Evolutionary conservation across 2,329 filamentous ascomycete species (phyloP).

Genomic region (Colletotrichum lini): DNA sequence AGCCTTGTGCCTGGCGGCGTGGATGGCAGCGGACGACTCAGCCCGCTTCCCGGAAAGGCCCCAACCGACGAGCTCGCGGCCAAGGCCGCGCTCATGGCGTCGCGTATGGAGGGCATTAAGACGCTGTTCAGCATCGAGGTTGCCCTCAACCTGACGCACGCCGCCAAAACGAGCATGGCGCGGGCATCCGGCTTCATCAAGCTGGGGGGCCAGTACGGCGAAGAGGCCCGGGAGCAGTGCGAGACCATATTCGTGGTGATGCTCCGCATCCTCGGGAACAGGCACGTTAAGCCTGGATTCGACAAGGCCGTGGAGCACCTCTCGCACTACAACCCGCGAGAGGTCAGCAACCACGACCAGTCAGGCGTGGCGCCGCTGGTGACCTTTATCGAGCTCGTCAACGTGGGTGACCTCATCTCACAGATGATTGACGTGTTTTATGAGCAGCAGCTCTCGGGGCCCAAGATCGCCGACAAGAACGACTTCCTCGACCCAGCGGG

Average conservation of each 20-base stretch:
- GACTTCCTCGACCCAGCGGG: conserved; percentile 94
- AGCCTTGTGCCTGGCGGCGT: conserved; percentile 52
- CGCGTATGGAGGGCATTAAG: conserved; percentile 92
- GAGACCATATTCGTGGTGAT: conserved; percentile 89
- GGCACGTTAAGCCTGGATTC: conserved; percentile 93
- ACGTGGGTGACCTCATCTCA: conserved; percentile 96
- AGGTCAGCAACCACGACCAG: conserved; percentile 79
- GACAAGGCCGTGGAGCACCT: conserved; percentile 93
- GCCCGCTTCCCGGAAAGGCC: conserved; percentile 71
- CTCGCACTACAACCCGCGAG: conserved; percentile 90
- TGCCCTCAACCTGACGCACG: conserved; percentile 88
- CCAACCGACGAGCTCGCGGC: conserved; percentile 94
- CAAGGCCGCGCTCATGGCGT: conserved; percentile 98
- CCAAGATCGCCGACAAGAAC: conserved; percentile 89
- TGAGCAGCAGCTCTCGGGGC: conserved; percentile 89
- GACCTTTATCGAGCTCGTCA: conserved; percentile 96
- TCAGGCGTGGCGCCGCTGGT: conserved; percentile 90
- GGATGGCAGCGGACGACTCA: conserved; percentile 58
- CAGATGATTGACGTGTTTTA: conserved; percentile 99
- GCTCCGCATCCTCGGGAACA: conserved; percentile 85
- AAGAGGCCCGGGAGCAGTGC: conserved; percentile 90
- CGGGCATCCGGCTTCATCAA: conserved; percentile 86
- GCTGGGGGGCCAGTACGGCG: conserved; percentile 84
- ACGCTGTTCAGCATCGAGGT: conserved; percentile 97
- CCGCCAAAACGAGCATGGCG: conserved; percentile 89